These are phyloP conservation scores for Aspergillus hortae DNA, from an alignment of 2,329 filamentous ascomycete species.

Conservation along the genomic window DNA sequence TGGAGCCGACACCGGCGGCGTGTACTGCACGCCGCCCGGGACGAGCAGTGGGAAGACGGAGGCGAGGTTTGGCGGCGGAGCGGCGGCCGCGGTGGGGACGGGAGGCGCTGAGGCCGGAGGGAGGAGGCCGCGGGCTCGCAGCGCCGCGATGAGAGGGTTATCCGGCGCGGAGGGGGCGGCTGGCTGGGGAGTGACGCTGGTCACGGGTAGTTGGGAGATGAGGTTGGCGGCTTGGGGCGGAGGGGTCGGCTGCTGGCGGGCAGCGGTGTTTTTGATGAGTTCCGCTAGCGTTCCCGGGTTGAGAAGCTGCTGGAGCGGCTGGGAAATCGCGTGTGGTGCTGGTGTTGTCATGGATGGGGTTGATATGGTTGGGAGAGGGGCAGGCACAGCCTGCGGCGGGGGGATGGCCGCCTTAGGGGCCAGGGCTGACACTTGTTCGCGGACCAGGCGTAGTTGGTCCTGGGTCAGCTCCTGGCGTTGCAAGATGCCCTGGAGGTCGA, in stretches of 20 bases:
- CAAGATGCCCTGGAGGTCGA: slow-evolving; percentile 79
- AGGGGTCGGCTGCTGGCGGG: slow-evolving; percentile 37
- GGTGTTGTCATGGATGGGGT: slow-evolving; percentile 45
- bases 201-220: slow-evolving; percentile 55
- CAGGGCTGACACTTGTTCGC: slow-evolving; percentile 77
- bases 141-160: slow-evolving; percentile 61
- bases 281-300: slow-evolving; percentile 44
- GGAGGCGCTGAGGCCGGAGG: slow-evolving; percentile 45
- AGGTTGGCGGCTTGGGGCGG: slow-evolving; percentile 46
- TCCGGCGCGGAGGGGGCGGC: slow-evolving; percentile 45
- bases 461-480: slow-evolving; percentile 73
- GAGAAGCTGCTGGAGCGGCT: slow-evolving; percentile 36
- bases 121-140: slow-evolving; percentile 67
- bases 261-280: slow-evolving; percentile 43
- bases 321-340: slow-evolving; percentile 31
- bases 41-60: slow-evolving; percentile 39
- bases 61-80: slow-evolving; percentile 35
- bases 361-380: slow-evolving; percentile 18
- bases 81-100: slow-evolving; percentile 36
- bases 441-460: slow-evolving; percentile 79
- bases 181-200: slow-evolving; percentile 52
- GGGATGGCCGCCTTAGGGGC: slow-evolving; percentile 40
- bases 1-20: slow-evolving; percentile 33
- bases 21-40: slow-evolving; percentile 33
- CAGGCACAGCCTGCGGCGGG: slow-evolving; percentile 12